Evolutionary conservation across 257 asterid genomes (phyloP).

Genomic region (Primulina huaijiensis): DNA sequence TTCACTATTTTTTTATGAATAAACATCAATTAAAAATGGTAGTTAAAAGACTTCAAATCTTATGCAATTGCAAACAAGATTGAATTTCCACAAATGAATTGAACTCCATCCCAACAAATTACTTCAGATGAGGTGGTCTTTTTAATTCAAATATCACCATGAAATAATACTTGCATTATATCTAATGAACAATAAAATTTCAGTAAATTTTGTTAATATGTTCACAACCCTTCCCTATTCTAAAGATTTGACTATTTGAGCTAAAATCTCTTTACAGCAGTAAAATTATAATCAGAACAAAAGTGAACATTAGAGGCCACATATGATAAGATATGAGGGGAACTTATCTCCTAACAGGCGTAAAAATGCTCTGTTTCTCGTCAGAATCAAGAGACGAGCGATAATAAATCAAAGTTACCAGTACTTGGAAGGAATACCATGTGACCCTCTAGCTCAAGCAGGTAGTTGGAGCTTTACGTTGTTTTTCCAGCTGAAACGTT

Average conservation of each 20-base stretch:
- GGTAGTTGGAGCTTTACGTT: conserved; percentile 69
- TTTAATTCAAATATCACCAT: too few species aligned
- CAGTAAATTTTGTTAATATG: neutral
- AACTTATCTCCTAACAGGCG: neutral
- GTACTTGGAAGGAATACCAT: neutral
- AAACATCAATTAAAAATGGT: too few species aligned
- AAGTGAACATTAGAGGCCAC: neutral
- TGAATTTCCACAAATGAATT: too few species aligned
- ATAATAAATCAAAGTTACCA: neutral
- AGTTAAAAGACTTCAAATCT: neutral
- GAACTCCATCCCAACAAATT: too few species aligned
- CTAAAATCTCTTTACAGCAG: neutral
- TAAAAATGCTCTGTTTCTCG: neutral
- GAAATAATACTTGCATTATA: neutral
- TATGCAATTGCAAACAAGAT: neutral
- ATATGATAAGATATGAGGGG: neutral
- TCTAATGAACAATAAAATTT: too few species aligned
- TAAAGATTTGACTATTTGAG: neutral
- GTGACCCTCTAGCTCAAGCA: conserved; percentile 39
- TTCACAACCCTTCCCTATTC: neutral
- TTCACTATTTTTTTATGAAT: too few species aligned
- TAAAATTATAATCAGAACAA: neutral
- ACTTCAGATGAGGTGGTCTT: too few species aligned
- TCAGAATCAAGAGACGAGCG: neutral
- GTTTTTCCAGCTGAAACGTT: conserved; percentile 73